These are phyloP conservation scores for Cryptosporidium tyzzeri DNA, from an alignment of 169 alveolate genomes.

Conservation along the genomic window DNA sequence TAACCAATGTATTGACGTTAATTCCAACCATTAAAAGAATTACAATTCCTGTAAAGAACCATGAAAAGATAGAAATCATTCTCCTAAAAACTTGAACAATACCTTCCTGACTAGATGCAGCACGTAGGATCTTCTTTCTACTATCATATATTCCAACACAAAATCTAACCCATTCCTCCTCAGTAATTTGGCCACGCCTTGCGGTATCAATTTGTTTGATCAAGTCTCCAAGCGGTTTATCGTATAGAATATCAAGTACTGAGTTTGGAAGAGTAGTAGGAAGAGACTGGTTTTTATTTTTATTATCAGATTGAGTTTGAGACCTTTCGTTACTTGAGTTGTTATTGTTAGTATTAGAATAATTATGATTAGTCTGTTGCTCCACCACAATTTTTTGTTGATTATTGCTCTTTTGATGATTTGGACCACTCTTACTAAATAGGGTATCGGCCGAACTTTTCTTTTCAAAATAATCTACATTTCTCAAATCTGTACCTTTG, in stretches of 20 bases:
- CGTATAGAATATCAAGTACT: conserved; percentile 58
- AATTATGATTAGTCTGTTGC: background rate
- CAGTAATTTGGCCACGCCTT: conserved; percentile 69
- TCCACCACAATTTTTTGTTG: background rate
- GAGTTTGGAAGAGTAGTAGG: conserved; percentile 75
- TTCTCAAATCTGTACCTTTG: conserved; percentile 4
- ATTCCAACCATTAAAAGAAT: conserved; percentile 86
- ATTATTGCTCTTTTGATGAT: background rate
- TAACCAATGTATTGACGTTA: conserved; percentile 87
- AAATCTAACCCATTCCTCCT: conserved; percentile 73
- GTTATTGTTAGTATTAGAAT: background rate
- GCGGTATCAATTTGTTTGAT: conserved; percentile 73
- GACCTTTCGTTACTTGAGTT: conserved; percentile 20
- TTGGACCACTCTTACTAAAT: background rate
- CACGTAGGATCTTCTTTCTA: conserved; percentile 65
- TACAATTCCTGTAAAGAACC: conserved; percentile 83
- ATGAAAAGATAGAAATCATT: conserved; percentile 83
- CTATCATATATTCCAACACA: conserved; percentile 72
- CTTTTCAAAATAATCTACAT: background rate
- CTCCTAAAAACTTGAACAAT: conserved; percentile 85
- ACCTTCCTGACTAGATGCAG: conserved; percentile 83
- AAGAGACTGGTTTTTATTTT: conserved; percentile 16
- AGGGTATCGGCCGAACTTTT: background rate
- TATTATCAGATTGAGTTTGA: conserved; percentile 2
- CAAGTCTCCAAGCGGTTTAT: conserved; percentile 68